A percentile compares a stretch with the other conserved stretches of the same genome.
phyloP scores from a whole-genome alignment of 2,329 filamentous ascomycete species.

The Diaporthe australafricana region DNA sequence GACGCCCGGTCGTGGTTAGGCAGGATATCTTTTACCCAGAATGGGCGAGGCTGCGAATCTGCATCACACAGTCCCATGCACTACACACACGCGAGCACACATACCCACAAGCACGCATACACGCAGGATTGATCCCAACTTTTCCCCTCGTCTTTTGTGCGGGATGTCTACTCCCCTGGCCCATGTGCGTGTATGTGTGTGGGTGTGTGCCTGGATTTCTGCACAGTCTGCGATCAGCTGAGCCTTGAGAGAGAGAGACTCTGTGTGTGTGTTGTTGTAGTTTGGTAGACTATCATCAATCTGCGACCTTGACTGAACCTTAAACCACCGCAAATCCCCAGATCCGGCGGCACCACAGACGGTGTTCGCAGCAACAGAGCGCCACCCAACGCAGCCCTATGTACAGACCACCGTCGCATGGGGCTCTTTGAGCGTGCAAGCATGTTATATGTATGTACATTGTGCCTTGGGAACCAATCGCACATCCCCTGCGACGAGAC shows the following conservation, averaged over 20 bases:
- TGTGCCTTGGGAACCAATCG: slow-evolving; percentile 24
- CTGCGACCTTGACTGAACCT: slow-evolving; percentile 28
- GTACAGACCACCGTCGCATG: neutral
- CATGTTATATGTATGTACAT: neutral
- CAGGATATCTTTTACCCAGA: slow-evolving; percentile 10
- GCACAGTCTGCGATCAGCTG: slow-evolving; percentile 10
- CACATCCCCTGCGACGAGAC: neutral
- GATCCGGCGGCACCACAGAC: slow-evolving; percentile 25
- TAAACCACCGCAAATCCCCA: neutral
- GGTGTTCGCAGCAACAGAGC: slow-evolving; percentile 4
- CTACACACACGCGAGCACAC: neutral
- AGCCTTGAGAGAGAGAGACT: neutral
- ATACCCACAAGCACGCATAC: neutral
- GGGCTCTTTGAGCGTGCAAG: neutral
- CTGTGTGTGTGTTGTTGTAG: neutral
- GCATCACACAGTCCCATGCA: neutral
- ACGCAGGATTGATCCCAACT: slow-evolving; percentile 10
- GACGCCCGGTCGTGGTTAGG: neutral
- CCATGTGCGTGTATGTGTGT: neutral
- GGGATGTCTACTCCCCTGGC: slow-evolving; percentile 3
- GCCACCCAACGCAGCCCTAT: slow-evolving; percentile 28
- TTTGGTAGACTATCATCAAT: neutral
- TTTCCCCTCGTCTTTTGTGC: neutral
- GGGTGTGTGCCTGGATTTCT: too few relatives aligned
- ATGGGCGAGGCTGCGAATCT: slow-evolving; percentile 19